phyloP scores from a whole-genome alignment of 805 yeast species.

The Starmerella vaccinii region DNA sequence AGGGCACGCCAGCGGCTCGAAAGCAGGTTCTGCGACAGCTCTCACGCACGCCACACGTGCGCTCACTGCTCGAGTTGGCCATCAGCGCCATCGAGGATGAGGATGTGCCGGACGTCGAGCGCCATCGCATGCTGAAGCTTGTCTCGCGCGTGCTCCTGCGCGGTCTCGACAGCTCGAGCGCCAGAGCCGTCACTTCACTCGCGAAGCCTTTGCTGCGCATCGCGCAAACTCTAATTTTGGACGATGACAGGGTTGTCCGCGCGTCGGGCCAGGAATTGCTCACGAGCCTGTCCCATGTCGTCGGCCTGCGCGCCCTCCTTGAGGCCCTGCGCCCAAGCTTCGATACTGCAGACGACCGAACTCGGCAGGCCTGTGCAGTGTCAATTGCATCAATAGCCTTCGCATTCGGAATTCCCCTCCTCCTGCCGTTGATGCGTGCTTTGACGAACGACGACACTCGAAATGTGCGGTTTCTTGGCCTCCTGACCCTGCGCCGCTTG shows the following conservation, averaged over 20 bases:
- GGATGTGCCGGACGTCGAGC: conserved; percentile 65
- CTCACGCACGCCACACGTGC: conserved; percentile 54
- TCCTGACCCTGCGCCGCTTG: conserved; percentile 50
- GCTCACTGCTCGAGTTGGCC: conserved; percentile 61
- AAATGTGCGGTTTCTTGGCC: conserved; percentile 73
- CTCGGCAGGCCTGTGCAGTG: conserved; percentile 64
- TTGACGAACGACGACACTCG: conserved; percentile 70
- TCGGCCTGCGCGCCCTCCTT: conserved; percentile 74
- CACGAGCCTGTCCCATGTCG: conserved; percentile 5
- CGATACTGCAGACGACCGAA: conserved; percentile 70
- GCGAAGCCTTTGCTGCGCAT: not conserved
- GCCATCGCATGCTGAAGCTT: conserved; percentile 70
- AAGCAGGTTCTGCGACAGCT: conserved; percentile 59
- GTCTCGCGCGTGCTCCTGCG: conserved; percentile 52
- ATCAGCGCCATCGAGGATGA: conserved; percentile 68
- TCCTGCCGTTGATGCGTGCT: conserved; percentile 77
- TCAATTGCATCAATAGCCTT: conserved; percentile 76
- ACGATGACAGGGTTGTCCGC: conserved; percentile 30
- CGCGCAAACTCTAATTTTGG: not conserved
- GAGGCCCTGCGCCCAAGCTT: conserved; percentile 70
- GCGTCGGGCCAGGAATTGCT: conserved; percentile 71
- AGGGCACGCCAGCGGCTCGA: conserved; percentile 55
- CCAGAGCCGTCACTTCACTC: not conserved
- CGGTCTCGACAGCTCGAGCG: conserved; percentile 24
- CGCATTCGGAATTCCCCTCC: conserved; percentile 58